Evolutionary conservation across 306 rosid genomes (phyloP).

Genomic region (Trichosanthes cucumerina): DNA sequence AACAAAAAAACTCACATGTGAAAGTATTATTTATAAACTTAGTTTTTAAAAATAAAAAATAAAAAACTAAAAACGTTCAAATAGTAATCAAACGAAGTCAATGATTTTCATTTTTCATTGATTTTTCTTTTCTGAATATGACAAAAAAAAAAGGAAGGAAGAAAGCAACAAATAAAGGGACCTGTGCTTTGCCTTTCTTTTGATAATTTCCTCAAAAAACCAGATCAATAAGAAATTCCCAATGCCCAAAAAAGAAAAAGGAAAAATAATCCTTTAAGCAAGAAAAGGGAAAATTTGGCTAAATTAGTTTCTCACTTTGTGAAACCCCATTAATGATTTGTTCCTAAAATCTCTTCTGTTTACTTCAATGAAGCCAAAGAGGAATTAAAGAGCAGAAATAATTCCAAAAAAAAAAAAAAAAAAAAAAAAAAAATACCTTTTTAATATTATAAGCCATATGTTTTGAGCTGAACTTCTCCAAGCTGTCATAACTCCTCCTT

Average conservation of each 20-base stretch:
- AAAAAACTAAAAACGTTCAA: no score
- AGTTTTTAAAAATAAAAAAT: no score
- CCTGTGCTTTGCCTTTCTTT: neutral
- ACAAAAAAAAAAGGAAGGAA: neutral
- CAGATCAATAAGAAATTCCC: neutral
- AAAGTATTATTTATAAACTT: no score
- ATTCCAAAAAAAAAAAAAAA: neutral
- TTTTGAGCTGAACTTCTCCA: slow-evolving; percentile 67
- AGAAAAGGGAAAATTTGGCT: neutral
- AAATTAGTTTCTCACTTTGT: neutral
- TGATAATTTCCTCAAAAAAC: neutral
- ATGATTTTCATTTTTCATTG: neutral
- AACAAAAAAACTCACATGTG: no score
- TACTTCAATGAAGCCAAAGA: neutral
- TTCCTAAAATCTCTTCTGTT: neutral
- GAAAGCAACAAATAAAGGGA: neutral
- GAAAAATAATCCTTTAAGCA: neutral
- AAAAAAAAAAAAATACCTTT: slow-evolving; percentile 38
- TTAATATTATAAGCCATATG: slow-evolving; percentile 77
- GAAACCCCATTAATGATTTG: neutral
- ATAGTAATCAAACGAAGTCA: no score
- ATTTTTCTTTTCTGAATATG: neutral
- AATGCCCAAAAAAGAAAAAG: neutral
- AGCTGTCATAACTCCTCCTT: slow-evolving; percentile 61
- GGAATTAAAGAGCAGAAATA: neutral